Evolutionary conservation across 306 rosid species (phyloP), one percentile per base, ranked within the genome.

Genomic region (Vigna reflexopilosa): DNA sequence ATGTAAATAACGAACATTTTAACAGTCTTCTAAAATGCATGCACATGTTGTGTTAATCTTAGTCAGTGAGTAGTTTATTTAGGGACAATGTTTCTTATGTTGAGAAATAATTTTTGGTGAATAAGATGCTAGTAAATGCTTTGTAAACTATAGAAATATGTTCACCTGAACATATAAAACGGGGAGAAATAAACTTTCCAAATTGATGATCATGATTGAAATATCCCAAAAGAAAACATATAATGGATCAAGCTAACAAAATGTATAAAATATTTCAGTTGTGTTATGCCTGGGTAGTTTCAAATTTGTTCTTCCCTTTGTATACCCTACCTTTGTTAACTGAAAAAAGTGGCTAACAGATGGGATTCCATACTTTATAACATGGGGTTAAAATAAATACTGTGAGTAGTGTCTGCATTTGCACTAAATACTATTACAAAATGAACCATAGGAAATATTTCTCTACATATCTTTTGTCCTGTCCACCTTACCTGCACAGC

Each of bases 81-180:
- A 12, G 19, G 65, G 15, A 50, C 57, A 48, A 20, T 13, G 65
- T 57, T 30, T 49, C 36, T 32, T 4, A 36, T 7, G 1, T 57
- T 4, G n/a, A 26, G 28, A 11, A 22, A 1, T 15, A 1, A 30
- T 57, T 73, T 73, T 45, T 14, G 5, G 17, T 19, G 24, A 28
- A 36, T 44, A 17, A 65, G 67, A 80, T 64, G 42, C 42, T 48
- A 3, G 44, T 11, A 34, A 20, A 70, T 40, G 36, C 19, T 20
- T 15, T 7, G 5, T 14, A 9, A 15, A 11, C 19, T 70, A 15
- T 48, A 20, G 30, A 69, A 55, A 56, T 42, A 55, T 14, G 38
- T 40, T 47, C 68, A 26, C 68, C 13, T 77, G 59, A 45, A 77
- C 50, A n/a, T 54, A 67, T n/a, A 40, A 54, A 67, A 68, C 58